phyloP scores from a whole-genome alignment of 768 basidiomycete genomes.

The Crassisporium funariophilum region DNA sequence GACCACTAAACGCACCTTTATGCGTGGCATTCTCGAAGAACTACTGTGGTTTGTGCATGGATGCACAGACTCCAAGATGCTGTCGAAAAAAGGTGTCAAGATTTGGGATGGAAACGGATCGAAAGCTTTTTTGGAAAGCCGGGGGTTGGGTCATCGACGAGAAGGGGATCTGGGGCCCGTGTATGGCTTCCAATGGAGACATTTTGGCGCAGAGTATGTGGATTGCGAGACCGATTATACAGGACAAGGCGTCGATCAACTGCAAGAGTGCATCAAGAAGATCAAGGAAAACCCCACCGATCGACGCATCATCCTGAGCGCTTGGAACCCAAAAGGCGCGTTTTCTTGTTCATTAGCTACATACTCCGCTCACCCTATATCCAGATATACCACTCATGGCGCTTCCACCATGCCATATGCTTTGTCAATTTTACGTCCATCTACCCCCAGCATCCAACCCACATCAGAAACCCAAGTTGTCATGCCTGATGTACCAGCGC shows the following conservation, averaged over 20 bases:
- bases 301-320: constrained; percentile 89
- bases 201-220: constrained; percentile 85
- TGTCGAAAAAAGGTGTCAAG: constrained; percentile 83
- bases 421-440: constrained; percentile 98
- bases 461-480: constrained; percentile 66
- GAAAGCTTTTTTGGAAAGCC: constrained; percentile 79
- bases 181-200: constrained; percentile 97
- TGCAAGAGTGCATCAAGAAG: constrained; percentile 85
- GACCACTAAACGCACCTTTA: constrained; percentile 94
- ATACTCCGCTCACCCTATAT: too few relatives aligned
- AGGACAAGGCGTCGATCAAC: constrained; percentile 90
- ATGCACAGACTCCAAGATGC: constrained; percentile 73
- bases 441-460: constrained; percentile 62
- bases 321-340: constrained; percentile 97
- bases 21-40: constrained; percentile 90
- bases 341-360: background rate
- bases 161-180: constrained; percentile 96
- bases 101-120: constrained; percentile 99
- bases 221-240: constrained; percentile 77
- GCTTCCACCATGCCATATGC: constrained; percentile 96
- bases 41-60: constrained; percentile 94
- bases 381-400: constrained; percentile 94
- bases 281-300: constrained; percentile 94
- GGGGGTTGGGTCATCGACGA: constrained; percentile 80
- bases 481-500: constrained; percentile 96